Evolutionary conservation across 1,284 basidiomycete species (phyloP), one percentile per base, ranked within the genome.

Genomic region (Melanopsichium pennsylvanicum): DNA sequence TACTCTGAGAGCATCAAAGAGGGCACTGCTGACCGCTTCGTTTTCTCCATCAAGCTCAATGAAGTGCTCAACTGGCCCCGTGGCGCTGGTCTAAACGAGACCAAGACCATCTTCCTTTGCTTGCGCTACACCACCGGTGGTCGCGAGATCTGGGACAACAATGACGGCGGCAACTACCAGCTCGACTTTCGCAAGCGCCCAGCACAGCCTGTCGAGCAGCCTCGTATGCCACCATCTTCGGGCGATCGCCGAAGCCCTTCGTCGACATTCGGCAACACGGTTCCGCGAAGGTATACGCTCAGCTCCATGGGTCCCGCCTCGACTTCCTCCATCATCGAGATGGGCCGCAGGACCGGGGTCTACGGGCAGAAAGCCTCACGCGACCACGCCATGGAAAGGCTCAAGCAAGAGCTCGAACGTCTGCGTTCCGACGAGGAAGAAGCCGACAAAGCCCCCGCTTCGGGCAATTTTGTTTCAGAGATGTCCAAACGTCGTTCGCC

Each of bases 121-220:
- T 81, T 97, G 42, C 84, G 90, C 42, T 97, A 93, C 81, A 85
- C 85, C 12, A 87, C 88, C 21, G 86, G 83, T 3, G 91, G 90
- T 0, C 88, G 90, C 75, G 85, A 86, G 73, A 87, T 90, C 56
- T 97, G 95, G 94, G 94, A 97, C 82, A 95, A 93, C 84, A 96
- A 97, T 78, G 82, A 79, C 32, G 89, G 88, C 6, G 79, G 85
- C 63, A 92, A 97, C 81, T 97, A 94, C 81, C 84, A 88, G 61
- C 86, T 91, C 56, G 81, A 82, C 66, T 83, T 83, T 72, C 69
- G 70, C 36, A 80, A 77, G 70, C 64, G 75, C 13, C 66, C 67
- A 2, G 43, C 59, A 2, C 57, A 51, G 50, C 39, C 56, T 25
- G 59, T 59, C 27, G 62, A 56, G 31, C 46, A 37, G 2, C 22